Conservation (phyloP, 768 basidiomycete species). For the Tulasnella sp. region DNA sequence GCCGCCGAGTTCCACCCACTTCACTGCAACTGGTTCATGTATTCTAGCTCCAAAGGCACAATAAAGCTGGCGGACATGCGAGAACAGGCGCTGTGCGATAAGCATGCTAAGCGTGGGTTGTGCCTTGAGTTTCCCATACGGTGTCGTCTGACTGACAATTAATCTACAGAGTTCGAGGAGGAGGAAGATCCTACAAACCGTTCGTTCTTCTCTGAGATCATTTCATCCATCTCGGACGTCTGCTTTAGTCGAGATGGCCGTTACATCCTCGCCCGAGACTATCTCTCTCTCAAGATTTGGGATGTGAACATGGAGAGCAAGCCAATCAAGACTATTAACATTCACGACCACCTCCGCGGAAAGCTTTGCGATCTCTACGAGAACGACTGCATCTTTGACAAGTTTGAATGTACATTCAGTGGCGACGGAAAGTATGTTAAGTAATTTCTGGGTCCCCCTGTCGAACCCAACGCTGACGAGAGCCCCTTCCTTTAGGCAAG, state of each 20-base stretch:
- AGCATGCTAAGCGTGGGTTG: constrained; percentile 83
- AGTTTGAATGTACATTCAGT: constrained; percentile 97
- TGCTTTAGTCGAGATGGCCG: constrained; percentile 97
- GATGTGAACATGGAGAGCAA: constrained; percentile 98
- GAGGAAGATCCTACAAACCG: constrained; percentile 95
- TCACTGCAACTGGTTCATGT: constrained; percentile 99
- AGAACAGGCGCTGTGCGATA: constrained; percentile 91
- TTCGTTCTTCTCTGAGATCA: constrained; percentile 99
- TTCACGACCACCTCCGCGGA: constrained; percentile 93
- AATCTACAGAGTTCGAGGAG: constrained; percentile 79
- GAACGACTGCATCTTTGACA: constrained; percentile 99
- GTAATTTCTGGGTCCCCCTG: constrained; percentile 15
- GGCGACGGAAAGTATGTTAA: constrained; percentile 73
- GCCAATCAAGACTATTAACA: constrained; percentile 94
- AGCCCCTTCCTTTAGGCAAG: constrained; percentile 46
- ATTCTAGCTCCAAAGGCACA: constrained; percentile 98
- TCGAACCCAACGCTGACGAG: background rate
- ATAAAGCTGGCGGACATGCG: constrained; percentile 99
- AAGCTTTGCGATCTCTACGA: constrained; percentile 98
- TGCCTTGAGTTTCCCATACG: constrained; percentile 8
- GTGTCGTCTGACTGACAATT: background rate
- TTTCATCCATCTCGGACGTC: constrained; percentile 98
- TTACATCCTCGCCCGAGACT: constrained; percentile 94
- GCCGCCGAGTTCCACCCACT: constrained; percentile 97
- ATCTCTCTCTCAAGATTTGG: constrained; percentile 97